Base-by-base conservation (phyloP, 2,329 filamentous ascomycete genomes). In the Xylariales sp. region DNA sequence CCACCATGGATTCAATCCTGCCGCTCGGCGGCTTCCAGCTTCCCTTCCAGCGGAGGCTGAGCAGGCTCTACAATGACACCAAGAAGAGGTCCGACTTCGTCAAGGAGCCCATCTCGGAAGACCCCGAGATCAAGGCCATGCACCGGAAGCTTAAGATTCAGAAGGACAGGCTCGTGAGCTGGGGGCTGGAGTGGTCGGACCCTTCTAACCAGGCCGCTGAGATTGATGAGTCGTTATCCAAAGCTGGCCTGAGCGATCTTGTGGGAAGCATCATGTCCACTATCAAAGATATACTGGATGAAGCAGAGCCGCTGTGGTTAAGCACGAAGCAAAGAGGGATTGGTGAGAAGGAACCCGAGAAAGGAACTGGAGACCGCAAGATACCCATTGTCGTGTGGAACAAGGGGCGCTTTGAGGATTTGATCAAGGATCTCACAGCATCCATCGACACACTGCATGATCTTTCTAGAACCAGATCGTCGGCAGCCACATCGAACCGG, bases 131-230 rank as follows among this genome's bases (percentile, higher is more conserved):
- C 55, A 79, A 82, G 52, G 73, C 76, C 13, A 66, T 90, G 21
- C 83, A 89, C 56, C 81, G 84, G 45, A 88, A 87, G 57, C 76
- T 88, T 47, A 77, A 83, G 46, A 88, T 89, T 48, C 86, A 90
- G 52, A 88, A 87, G 57, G 84, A 89, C 63, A 74, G 86, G 13
- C 69, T 90, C 32, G 80, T 87, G 41, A 83, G 80, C 43, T 91
- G 86, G 86, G 86, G 85, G 0, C 67, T 88, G 37, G 83, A 88
- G 58, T 91, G 86, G 86, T 85, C 81, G 40, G 85, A 89, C 56
- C 79, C 82, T 19, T 37, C 37, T 13, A 75, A 70, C 47, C 74
- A 82, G 53, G 72, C 81, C 42, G 76, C 78, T 51, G 79, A 86
- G 58, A 89, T 90, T 45, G 79, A 83, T 52, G 78, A 81, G 52